Evolutionary conservation across 345 rosid species (phyloP).

Genomic region (Ceriops decandra): DNA sequence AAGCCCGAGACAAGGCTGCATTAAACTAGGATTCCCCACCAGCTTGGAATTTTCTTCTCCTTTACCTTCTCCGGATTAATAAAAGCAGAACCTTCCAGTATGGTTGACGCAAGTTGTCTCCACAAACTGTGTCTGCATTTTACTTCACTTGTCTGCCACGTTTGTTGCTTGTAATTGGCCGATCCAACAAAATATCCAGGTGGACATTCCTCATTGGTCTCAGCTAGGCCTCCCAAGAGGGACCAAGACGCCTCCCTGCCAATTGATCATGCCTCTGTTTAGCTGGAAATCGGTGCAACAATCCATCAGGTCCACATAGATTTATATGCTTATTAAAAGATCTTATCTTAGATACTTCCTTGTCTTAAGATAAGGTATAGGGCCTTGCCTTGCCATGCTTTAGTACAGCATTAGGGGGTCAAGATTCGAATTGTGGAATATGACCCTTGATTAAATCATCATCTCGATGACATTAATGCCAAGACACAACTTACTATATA

Average conservation of each 20-base stretch:
- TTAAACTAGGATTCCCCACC: conserved; percentile 15
- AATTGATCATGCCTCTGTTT: conserved; percentile 7
- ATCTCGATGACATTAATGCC: neutral
- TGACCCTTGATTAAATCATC: conserved; percentile 17
- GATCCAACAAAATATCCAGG: neutral
- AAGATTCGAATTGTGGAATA: conserved; percentile 26
- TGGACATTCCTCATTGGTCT: conserved; percentile 11
- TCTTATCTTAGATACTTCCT: conserved; percentile 35
- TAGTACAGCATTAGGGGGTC: conserved; percentile 44
- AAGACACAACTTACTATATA: neutral
- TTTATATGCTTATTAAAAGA: conserved; percentile 8
- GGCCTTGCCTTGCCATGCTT: conserved; percentile 39
- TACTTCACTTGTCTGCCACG: neutral
- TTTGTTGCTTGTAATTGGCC: conserved; percentile 9
- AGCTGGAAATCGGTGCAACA: conserved; percentile 22
- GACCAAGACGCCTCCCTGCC: neutral
- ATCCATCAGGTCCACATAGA: conserved; percentile 29
- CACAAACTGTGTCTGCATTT: neutral
- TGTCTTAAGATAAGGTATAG: conserved; percentile 37
- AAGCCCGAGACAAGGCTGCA: conserved; percentile 10
- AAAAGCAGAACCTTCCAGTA: conserved; percentile 12
- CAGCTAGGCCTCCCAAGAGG: neutral
- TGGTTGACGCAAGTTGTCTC: conserved; percentile 16
- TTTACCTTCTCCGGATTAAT: conserved; percentile 8
- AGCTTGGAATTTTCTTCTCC: conserved; percentile 20